phyloP scores from a whole-genome alignment of 2,329 filamentous ascomycete species.

The Podosphaera aphanis region DNA sequence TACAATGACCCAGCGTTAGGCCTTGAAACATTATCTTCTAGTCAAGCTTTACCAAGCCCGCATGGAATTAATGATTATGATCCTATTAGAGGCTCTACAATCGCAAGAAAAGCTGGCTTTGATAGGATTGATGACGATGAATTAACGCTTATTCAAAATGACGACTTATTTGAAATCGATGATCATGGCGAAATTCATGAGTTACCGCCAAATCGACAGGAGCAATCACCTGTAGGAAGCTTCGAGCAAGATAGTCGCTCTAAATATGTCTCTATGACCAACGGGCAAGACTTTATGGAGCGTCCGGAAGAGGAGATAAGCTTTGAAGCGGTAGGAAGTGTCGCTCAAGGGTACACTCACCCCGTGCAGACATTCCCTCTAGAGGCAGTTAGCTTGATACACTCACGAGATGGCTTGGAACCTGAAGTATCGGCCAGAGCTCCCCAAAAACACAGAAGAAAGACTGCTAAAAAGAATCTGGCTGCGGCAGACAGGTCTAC shows the following conservation, averaged over 20 bases:
- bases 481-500: constrained; percentile 24
- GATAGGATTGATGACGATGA: constrained; percentile 17
- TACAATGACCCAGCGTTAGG: constrained; percentile 18
- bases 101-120: constrained; percentile 10
- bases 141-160: constrained; percentile 22
- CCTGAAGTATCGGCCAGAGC: constrained; percentile 17
- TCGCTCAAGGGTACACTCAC: background rate
- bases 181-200: constrained; percentile 35
- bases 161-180: constrained; percentile 37
- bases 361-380: background rate
- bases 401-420: background rate
- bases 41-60: constrained; percentile 16
- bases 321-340: background rate
- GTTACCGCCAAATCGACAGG: constrained; percentile 13
- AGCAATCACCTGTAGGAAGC: constrained; percentile 6
- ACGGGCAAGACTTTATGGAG: constrained; percentile 19
- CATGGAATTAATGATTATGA: constrained; percentile 13
- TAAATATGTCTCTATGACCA: constrained; percentile 17
- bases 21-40: constrained; percentile 25
- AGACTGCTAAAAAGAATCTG: constrained; percentile 19
- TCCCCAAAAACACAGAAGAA: constrained; percentile 16
- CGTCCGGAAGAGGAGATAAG: constrained; percentile 18
- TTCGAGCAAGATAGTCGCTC: constrained; percentile 4
- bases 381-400: background rate
- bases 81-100: constrained; percentile 16